Evolutionary conservation across 2,329 filamentous ascomycete species (phyloP), one percentile per base, ranked within the genome.

Genomic region (Calonectria naviculata): DNA sequence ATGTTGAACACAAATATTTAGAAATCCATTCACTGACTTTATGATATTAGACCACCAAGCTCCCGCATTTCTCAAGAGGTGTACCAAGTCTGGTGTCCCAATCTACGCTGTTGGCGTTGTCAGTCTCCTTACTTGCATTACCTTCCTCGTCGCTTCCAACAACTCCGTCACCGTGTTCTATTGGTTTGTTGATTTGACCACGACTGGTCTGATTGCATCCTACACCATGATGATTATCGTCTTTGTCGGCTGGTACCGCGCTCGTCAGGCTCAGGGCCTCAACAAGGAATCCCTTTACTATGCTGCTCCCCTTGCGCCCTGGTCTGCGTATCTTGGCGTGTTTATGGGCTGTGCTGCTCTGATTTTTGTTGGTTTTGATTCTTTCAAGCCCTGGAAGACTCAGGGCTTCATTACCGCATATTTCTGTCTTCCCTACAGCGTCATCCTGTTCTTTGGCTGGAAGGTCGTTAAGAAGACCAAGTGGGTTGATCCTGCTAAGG

Each of bases 81-180:
- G 88, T 79, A 93, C 88, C 6, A 86, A 85, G 74, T 85, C 86
- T 5, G 91, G 91, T 78, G 89, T 91, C 0, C 89, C 89, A 2
- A 84, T 91, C 74, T 90, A 86, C 78, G 87, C 85, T 73, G 89
- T 91, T 74, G 74, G 68, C 28, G 72, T 86, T 19, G 86, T 88
- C 46, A 85, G 86, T 78, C 71, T 85, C 42, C 85, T 89, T 78
- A 84, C 84, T 31, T 83, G 86, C 71, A 81, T 89, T 71, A 86
- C 86, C 52, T 88, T 90, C 79, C 83, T 90, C 70, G 84, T 87
- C 38, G 83, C 85, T 4, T 86, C 83, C 71, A 84, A 80, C 76
- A 84, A 82, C 36, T 87, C 86, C 7, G 80, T 85, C n/a, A 80
- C 84, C 26, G 86, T 87, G 15, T 85, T 90, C 67, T 88, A 80